Percentiles rank a stretch among this genome's conserved stretches.
Conservation (phyloP, 116 monocot species). For the Papilionanthe hybrid region DNA sequence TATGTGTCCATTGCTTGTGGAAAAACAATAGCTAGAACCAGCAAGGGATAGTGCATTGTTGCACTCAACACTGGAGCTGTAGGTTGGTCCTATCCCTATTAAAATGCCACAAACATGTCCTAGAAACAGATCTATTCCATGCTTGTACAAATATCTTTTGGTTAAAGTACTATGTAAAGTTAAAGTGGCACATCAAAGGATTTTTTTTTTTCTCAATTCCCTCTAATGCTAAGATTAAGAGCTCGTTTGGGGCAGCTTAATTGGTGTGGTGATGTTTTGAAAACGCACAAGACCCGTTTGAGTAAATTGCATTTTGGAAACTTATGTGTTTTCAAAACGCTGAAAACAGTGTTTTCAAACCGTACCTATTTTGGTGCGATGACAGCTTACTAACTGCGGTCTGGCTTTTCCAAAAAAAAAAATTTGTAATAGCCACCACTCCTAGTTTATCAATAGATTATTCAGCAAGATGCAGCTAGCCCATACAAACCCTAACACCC, state of each 20-base stretch:
- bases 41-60: neutral
- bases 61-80: neutral
- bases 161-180: neutral
- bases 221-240: neutral
- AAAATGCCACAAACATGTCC: neutral
- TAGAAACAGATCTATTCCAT: neutral
- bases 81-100: neutral
- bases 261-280: too few species aligned
- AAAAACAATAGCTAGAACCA: neutral
- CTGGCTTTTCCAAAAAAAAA: too few species aligned
- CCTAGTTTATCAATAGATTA: too few species aligned
- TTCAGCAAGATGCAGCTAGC: too few species aligned
- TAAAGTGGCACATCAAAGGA: neutral
- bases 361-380: too few species aligned
- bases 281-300: too few species aligned
- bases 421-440: too few species aligned
- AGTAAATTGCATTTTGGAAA: too few species aligned
- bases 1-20: neutral
- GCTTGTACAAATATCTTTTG: neutral
- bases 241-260: too few species aligned
- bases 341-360: too few species aligned
- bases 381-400: too few species aligned
- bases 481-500: neutral
- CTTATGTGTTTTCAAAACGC: too few species aligned
- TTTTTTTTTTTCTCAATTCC: neutral